Evolutionary conservation across 305 asterid species (phyloP).

Genomic region (Andrographis paniculata): DNA sequence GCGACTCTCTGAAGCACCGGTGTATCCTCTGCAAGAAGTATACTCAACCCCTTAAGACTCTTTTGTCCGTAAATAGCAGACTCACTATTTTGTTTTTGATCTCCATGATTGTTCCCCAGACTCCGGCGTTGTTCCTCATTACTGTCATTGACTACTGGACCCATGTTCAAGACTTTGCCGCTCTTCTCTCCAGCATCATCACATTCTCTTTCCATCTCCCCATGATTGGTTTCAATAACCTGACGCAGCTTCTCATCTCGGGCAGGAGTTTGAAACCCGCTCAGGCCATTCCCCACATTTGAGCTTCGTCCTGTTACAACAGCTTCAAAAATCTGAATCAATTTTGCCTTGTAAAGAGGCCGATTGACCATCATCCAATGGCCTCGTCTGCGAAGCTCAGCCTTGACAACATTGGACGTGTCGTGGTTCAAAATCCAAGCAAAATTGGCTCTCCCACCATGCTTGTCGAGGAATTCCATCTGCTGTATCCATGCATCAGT

Average conservation of each 20-base stretch:
- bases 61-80: conserved; percentile 17
- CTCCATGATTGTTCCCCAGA: no score
- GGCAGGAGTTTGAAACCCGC: conserved; percentile 7
- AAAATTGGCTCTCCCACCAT: conserved; percentile 43
- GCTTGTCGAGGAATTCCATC: conserved; percentile 53
- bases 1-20: conserved; percentile 89
- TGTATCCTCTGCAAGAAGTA: conserved; percentile 89
- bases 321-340: conserved; percentile 64
- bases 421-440: conserved; percentile 81
- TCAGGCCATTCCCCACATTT: neutral
- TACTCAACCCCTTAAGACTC: conserved; percentile 53
- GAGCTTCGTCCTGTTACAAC: conserved; percentile 28
- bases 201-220: conserved; percentile 7
- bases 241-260: conserved; percentile 34
- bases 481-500: conserved; percentile 77
- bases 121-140: no score
- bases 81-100: neutral
- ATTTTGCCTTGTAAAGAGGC: conserved; percentile 75
- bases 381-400: conserved; percentile 64
- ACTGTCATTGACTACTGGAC: no score
- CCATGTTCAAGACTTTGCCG: no score
- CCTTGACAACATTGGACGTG: conserved; percentile 48
- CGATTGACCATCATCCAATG: conserved; percentile 60
- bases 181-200: no score
- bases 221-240: conserved; percentile 54